These are phyloP conservation scores for Neurospora sp. DNA, from an alignment of 495 filamentous ascomycete species.

Conservation along the genomic window DNA sequence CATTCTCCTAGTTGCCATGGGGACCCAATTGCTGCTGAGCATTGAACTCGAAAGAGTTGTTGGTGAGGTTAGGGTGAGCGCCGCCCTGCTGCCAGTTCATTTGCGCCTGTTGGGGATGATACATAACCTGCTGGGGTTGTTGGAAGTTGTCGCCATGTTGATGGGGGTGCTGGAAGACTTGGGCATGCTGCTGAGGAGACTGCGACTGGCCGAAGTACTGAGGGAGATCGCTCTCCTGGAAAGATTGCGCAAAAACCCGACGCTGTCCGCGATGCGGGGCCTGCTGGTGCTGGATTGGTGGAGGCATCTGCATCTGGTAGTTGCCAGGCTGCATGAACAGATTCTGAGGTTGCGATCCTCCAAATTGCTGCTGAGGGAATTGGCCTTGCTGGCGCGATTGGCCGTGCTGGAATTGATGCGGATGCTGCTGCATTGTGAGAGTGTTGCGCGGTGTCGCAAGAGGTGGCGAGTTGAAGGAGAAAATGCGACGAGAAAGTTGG, in stretches of 20 bases:
- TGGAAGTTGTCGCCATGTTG: not conserved
- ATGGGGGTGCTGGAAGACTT: not conserved
- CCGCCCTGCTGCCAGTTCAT: not conserved
- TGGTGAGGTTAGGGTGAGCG: not conserved
- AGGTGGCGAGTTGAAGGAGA: not conserved
- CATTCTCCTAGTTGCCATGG: not conserved
- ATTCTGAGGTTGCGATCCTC: not conserved
- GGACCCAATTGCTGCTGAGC: not conserved
- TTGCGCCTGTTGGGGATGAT: not conserved
- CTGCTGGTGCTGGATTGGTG: not conserved
- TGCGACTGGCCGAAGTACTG: not conserved
- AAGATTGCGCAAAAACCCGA: not conserved
- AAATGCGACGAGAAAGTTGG: not conserved
- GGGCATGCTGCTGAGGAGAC: not conserved
- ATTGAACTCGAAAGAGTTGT: not conserved
- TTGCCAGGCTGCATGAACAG: not conserved
- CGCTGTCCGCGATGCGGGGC: not conserved
- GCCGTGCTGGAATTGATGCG: not conserved
- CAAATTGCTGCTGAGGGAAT: not conserved
- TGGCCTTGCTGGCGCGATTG: not conserved
- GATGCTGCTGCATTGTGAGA: not conserved
- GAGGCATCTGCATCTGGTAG: not conserved
- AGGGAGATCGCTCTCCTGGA: not conserved
- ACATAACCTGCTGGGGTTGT: not conserved
- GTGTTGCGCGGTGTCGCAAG: not conserved